Conservation (phyloP, 768 basidiomycete genomes). For the Pulveroboletus frians region DNA sequence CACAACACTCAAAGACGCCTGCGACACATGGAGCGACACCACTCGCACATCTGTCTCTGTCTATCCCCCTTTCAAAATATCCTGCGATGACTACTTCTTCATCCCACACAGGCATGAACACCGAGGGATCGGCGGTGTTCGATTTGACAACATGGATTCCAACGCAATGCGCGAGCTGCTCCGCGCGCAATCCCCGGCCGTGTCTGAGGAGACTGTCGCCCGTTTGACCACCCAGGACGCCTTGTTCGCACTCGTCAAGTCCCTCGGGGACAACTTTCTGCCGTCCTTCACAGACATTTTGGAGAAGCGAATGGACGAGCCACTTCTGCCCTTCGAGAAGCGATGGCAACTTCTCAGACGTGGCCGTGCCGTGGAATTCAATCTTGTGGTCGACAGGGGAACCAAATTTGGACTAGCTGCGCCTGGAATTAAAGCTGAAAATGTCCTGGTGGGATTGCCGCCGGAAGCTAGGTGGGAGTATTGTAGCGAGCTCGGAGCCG, state of each 20-base stretch:
- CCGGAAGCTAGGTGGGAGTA: constrained; percentile 70
- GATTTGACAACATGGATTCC: constrained; percentile 48
- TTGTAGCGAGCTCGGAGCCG: constrained; percentile 45
- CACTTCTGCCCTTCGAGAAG: constrained; percentile 20
- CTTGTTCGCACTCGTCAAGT: constrained; percentile 41
- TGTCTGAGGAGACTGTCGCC: neutral
- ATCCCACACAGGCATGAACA: constrained; percentile 47
- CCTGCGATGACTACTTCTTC: constrained; percentile 53
- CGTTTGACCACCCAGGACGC: constrained; percentile 29
- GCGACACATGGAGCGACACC: constrained; percentile 36
- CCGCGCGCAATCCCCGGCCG: neutral
- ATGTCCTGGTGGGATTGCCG: constrained; percentile 61
- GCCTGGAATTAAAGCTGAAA: constrained; percentile 58
- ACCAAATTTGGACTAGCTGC: constrained; percentile 62
- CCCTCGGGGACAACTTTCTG: constrained; percentile 41
- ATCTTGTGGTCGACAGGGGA: constrained; percentile 63
- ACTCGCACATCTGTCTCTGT: constrained; percentile 17
- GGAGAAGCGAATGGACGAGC: constrained; percentile 32
- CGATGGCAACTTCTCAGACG: constrained; percentile 52
- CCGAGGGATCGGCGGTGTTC: constrained; percentile 53
- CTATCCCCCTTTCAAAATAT: constrained; percentile 44
- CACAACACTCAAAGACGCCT: constrained; percentile 37
- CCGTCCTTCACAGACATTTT: constrained; percentile 46
- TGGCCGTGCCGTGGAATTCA: constrained; percentile 56
- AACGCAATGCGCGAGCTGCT: constrained; percentile 28